phyloP scores from a whole-genome alignment of 192 early-diverging fungal species.

The Mortierella alpina region DNA sequence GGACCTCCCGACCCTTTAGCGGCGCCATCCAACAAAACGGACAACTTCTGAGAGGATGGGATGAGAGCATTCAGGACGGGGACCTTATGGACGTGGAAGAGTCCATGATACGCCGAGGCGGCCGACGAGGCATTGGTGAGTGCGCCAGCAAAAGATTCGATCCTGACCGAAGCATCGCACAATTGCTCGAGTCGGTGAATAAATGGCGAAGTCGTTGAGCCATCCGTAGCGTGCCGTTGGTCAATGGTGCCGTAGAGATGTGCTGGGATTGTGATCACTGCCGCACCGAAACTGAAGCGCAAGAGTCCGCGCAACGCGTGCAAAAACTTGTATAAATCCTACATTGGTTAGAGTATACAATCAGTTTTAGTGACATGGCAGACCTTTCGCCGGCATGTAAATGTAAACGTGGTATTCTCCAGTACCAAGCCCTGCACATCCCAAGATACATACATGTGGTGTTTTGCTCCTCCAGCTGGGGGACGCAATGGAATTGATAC shows the following conservation, averaged over 20 bases:
- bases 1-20: conserved; percentile 41
- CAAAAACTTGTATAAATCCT: conserved; percentile 76
- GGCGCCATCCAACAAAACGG: conserved; percentile 61
- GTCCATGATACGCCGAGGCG: conserved; percentile 84
- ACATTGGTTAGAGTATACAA: background rate
- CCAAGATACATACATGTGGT: conserved; percentile 55
- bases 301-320: conserved; percentile 81
- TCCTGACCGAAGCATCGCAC: conserved; percentile 86
- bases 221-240: conserved; percentile 31
- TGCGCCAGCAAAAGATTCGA: conserved; percentile 93
- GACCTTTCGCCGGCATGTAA: no score
- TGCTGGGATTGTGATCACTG: conserved; percentile 85
- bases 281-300: conserved; percentile 78
- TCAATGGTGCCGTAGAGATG: conserved; percentile 72
- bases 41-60: conserved; percentile 75
- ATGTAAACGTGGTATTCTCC: no score
- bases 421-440: no score
- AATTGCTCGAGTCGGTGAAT: conserved; percentile 81
- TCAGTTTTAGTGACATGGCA: background rate
- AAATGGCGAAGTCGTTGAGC: conserved; percentile 50
- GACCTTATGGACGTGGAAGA: conserved; percentile 87
- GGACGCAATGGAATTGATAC: conserved; percentile 83
- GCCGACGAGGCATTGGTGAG: conserved; percentile 65
- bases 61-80: conserved; percentile 81
- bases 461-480: conserved; percentile 78